Percentiles rank a stretch among this genome's conserved stretches.
These are phyloP conservation scores for Cephaloascus albidus DNA, from an alignment of 805 yeast genomes.

Conservation along the genomic window DNA sequence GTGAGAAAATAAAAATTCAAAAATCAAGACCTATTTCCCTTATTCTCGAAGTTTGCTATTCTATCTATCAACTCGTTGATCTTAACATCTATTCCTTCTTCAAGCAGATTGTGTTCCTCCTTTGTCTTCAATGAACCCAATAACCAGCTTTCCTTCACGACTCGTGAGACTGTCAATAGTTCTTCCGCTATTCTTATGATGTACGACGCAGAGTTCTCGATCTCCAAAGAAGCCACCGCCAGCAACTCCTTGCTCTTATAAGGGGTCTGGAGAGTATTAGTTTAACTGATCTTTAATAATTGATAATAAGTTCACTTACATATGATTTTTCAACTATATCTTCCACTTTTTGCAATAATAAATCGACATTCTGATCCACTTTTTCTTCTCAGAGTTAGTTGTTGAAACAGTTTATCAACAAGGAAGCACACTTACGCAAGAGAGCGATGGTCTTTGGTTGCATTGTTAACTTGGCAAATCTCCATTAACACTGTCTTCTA, in stretches of 20 bases:
- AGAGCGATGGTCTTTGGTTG: conserved; percentile 33
- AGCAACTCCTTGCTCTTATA: neutral
- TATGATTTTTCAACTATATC: conserved; percentile 40
- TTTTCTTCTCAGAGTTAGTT: conserved; percentile 32
- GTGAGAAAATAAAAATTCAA: no score
- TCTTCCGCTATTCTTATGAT: conserved; percentile 47
- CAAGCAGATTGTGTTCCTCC: conserved; percentile 6
- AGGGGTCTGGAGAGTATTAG: neutral
- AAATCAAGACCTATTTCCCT: no score
- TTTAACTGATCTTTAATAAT: no score
- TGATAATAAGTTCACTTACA: no score
- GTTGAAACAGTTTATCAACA: conserved; percentile 8
- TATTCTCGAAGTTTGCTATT: conserved; percentile 13
- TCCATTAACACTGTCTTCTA: no score
- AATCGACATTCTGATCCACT: conserved; percentile 42
- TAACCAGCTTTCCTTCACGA: conserved; percentile 48
- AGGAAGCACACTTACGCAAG: conserved; percentile 23
- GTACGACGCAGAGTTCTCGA: conserved; percentile 42
- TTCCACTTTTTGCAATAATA: conserved; percentile 40
- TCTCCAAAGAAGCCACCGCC: conserved; percentile 47
- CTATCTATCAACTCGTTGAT: conserved; percentile 19
- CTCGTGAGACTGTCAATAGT: conserved; percentile 35
- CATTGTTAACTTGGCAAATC: no score
- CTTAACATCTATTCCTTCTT: conserved; percentile 4
- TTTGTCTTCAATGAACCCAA: conserved; percentile 39